phyloP scores from a whole-genome alignment of 805 yeast species.

The Deakozyma indianensis region DNA sequence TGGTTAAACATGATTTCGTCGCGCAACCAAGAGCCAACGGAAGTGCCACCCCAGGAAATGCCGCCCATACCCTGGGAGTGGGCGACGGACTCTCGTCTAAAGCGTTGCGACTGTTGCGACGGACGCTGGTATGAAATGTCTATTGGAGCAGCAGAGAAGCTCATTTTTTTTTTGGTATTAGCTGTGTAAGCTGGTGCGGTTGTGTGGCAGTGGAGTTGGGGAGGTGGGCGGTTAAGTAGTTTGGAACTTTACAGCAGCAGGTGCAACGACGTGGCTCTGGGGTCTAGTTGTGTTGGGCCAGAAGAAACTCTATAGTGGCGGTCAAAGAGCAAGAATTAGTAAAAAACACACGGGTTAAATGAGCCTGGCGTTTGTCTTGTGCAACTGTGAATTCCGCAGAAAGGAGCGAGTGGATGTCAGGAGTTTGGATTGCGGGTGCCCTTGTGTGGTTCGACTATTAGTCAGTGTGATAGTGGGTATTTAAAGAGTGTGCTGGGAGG shows the following conservation, averaged over 20 bases:
- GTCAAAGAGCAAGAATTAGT: too few relatives aligned
- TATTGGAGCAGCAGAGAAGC: conserved; percentile 24
- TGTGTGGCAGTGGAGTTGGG: background rate
- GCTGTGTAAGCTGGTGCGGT: background rate
- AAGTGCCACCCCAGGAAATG: conserved; percentile 90
- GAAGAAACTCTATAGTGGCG: too few relatives aligned
- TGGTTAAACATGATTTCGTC: conserved; percentile 44
- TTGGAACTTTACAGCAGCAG: background rate
- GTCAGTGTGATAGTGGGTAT: too few relatives aligned
- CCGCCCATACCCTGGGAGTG: conserved; percentile 98
- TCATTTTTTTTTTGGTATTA: conserved; percentile 7
- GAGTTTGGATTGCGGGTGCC: too few relatives aligned
- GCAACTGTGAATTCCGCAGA: too few relatives aligned
- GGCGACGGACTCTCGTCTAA: conserved; percentile 82
- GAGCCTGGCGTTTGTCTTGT: too few relatives aligned
- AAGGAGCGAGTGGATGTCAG: too few relatives aligned
- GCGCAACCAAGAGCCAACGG: conserved; percentile 90
- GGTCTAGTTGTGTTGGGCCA: too few relatives aligned
- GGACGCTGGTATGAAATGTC: conserved; percentile 25
- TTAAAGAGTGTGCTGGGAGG: too few relatives aligned
- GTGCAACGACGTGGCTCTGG: background rate
- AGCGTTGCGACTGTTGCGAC: conserved; percentile 27
- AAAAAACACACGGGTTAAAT: too few relatives aligned
- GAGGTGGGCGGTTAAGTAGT: background rate
- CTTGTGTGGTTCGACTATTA: too few relatives aligned